Evolutionary conservation across 768 basidiomycete species (phyloP).

Genomic region (Atractiella rhizophila): DNA sequence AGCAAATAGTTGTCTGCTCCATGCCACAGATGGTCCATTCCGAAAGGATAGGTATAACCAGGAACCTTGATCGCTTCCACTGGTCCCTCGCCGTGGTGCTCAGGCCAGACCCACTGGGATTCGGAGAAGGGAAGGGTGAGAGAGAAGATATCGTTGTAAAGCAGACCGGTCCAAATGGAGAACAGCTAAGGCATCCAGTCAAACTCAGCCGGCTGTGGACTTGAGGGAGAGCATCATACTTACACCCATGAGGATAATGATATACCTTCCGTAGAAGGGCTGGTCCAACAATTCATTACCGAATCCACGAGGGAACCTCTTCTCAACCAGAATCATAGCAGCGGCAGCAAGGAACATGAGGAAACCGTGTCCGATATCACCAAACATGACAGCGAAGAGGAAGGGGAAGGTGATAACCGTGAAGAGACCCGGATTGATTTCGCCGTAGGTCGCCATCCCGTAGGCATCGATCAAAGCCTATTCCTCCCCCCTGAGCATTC

Average conservation of each 20-base stretch:
- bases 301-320: slow-evolving; percentile 37
- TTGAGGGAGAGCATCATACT: background rate
- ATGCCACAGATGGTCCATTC: slow-evolving; percentile 87
- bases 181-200: background rate
- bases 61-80: too few relatives aligned
- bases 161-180: slow-evolving; percentile 54
- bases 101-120: slow-evolving; percentile 68
- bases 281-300: slow-evolving; percentile 38
- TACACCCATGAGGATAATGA: slow-evolving; percentile 89
- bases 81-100: slow-evolving; percentile 22
- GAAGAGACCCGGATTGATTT: slow-evolving; percentile 87
- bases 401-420: slow-evolving; percentile 44
- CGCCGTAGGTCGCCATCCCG: slow-evolving; percentile 79
- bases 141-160: slow-evolving; percentile 98
- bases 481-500: too few relatives aligned
- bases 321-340: slow-evolving; percentile 69
- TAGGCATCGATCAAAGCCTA: slow-evolving; percentile 96
- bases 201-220: background rate
- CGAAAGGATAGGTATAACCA: slow-evolving; percentile 65
- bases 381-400: slow-evolving; percentile 98
- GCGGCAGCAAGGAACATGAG: slow-evolving; percentile 52
- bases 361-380: slow-evolving; percentile 86
- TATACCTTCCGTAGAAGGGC: slow-evolving; percentile 93
- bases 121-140: slow-evolving; percentile 57
- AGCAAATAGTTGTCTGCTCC: slow-evolving; percentile 69